phyloP scores from a whole-genome alignment of 2,329 filamentous ascomycete genomes.

The Clonostachys solani region DNA sequence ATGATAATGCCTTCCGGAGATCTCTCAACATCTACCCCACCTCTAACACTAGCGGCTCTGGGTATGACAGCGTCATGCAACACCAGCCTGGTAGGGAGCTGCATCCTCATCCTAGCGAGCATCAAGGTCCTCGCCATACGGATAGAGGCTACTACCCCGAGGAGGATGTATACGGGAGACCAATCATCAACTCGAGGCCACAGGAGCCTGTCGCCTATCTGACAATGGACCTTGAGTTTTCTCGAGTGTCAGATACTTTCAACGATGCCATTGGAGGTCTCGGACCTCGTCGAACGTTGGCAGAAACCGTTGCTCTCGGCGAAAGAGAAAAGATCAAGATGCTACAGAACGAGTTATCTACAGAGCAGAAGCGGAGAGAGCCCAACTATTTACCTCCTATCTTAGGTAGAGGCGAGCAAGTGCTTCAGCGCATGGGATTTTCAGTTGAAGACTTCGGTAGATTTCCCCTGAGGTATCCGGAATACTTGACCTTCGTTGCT shows the following conservation, averaged over 20 bases:
- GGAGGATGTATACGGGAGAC: slow-evolving; percentile 24
- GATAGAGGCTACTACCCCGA: slow-evolving; percentile 40
- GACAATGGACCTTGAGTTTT: slow-evolving; percentile 53
- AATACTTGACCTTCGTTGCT: slow-evolving; percentile 49
- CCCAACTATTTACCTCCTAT: slow-evolving; percentile 63
- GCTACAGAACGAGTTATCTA: slow-evolving; percentile 48
- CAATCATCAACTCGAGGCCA: slow-evolving; percentile 13
- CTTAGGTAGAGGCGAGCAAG: slow-evolving; percentile 48
- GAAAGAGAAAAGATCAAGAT: slow-evolving; percentile 49
- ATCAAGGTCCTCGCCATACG: slow-evolving; percentile 41
- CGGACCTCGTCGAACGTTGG: slow-evolving; percentile 42
- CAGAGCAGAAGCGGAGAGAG: slow-evolving; percentile 53
- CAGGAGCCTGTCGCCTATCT: slow-evolving; percentile 54
- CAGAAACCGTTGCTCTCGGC: slow-evolving; percentile 44
- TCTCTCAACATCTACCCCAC: slow-evolving; percentile 47
- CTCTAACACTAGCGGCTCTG: slow-evolving; percentile 31
- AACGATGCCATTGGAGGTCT: slow-evolving; percentile 47
- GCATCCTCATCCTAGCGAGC: slow-evolving; percentile 48
- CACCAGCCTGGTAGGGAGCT: slow-evolving; percentile 46
- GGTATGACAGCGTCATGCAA: slow-evolving; percentile 42
- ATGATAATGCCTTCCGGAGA: slow-evolving; percentile 41
- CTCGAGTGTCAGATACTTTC: slow-evolving; percentile 52
- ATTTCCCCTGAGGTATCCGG: slow-evolving; percentile 47
- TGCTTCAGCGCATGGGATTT: slow-evolving; percentile 52
- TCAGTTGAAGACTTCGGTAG: slow-evolving; percentile 45